A percentile compares a stretch with the other conserved stretches of the same genome.
Conservation (phyloP, 129 eudicot species). For the Ambrosia artemisiifolia region DNA sequence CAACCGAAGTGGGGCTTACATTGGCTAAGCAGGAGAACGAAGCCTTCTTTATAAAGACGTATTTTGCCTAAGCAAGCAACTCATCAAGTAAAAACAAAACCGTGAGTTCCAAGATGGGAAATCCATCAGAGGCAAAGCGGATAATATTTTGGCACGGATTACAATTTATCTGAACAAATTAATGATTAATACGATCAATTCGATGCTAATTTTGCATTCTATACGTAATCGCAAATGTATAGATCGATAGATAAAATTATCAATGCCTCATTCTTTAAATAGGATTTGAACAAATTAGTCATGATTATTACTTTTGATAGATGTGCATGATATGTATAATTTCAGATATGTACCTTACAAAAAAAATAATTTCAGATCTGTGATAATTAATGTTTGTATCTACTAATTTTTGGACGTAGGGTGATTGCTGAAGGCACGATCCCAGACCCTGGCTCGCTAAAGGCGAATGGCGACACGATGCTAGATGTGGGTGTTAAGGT, state of each 20-base stretch:
- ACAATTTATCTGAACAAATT: too few relatives aligned
- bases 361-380: not conserved
- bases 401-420: slow-evolving; percentile 32
- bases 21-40: too few relatives aligned
- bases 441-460: slow-evolving; percentile 89
- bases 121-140: too few relatives aligned
- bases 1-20: too few relatives aligned
- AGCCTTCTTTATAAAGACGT: too few relatives aligned
- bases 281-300: not conserved
- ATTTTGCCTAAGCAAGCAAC: too few relatives aligned
- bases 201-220: too few relatives aligned
- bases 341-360: not conserved
- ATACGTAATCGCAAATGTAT: not conserved
- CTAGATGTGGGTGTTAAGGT: slow-evolving; percentile 64
- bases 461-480: slow-evolving; percentile 54
- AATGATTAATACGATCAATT: too few relatives aligned
- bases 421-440: slow-evolving; percentile 67
- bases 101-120: too few relatives aligned
- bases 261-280: not conserved
- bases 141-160: too few relatives aligned
- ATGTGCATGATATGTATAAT: not conserved
- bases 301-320: not conserved
- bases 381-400: not conserved
- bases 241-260: not conserved
- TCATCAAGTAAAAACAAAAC: too few relatives aligned